phyloP scores from a whole-genome alignment of 2,329 filamentous ascomycete species.

The Sporothrix brasiliensis region DNA sequence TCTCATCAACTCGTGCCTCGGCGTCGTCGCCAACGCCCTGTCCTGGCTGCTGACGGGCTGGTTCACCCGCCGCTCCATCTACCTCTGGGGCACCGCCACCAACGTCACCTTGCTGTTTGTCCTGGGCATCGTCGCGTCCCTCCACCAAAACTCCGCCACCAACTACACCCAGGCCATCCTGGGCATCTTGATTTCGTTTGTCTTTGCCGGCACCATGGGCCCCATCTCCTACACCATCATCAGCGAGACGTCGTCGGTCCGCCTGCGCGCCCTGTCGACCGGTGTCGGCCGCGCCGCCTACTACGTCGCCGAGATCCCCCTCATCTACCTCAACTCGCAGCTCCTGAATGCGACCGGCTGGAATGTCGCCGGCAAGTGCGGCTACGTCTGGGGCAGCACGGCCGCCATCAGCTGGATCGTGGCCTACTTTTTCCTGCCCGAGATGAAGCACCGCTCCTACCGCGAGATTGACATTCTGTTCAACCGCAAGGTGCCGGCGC shows the following conservation, averaged over 20 bases:
- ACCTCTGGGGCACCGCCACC: conserved; percentile 31
- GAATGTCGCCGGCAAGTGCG: conserved; percentile 58
- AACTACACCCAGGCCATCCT: conserved; percentile 38
- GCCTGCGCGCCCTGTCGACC: conserved; percentile 40
- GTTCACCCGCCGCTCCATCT: conserved; percentile 34
- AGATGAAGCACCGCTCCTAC: conserved; percentile 61
- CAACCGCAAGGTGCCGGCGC: conserved; percentile 56
- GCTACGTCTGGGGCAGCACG: conserved; percentile 62
- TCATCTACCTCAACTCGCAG: conserved; percentile 41
- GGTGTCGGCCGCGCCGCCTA: conserved; percentile 11
- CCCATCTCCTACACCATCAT: conserved; percentile 49
- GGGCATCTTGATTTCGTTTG: conserved; percentile 44
- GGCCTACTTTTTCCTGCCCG: conserved; percentile 55
- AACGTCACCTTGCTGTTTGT: conserved; percentile 33
- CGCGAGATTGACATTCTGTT: conserved; percentile 65
- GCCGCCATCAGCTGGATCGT: conserved; percentile 57
- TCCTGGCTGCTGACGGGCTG: conserved; percentile 8
- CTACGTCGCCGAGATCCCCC: conserved; percentile 14
- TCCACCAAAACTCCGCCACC: conserved; percentile 38
- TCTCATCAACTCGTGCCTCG: conserved; percentile 65
- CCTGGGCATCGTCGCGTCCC: conserved; percentile 47
- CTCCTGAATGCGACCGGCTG: conserved; percentile 45
- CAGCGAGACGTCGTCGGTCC: conserved; percentile 45
- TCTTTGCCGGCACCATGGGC: conserved; percentile 59
- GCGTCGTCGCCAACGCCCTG: conserved; percentile 60